phyloP scores from a whole-genome alignment of 306 rosid species.

The Cicer yamashitae region DNA sequence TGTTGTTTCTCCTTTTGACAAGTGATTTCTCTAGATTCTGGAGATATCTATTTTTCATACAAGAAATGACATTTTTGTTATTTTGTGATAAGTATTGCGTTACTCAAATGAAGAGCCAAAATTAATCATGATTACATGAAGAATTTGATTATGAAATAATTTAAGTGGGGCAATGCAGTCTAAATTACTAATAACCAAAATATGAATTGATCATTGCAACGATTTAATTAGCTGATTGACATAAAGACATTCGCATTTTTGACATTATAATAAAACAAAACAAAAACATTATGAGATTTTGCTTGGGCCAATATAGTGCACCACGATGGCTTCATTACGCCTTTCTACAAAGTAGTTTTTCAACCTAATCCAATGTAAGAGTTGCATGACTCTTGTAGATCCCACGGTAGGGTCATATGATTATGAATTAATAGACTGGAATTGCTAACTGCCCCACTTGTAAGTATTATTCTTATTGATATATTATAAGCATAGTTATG shows the following conservation, averaged over 20 bases:
- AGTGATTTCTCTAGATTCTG: constrained; percentile 19
- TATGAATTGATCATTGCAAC: constrained; percentile 18
- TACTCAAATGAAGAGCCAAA: constrained; percentile 23
- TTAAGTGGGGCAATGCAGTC: constrained; percentile 36
- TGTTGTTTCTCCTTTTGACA: constrained; percentile 36
- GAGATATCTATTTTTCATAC: neutral
- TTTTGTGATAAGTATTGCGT: constrained; percentile 35
- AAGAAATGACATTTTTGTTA: constrained; percentile 24
- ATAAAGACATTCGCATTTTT: neutral
- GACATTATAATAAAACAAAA: neutral
- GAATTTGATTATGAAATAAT: constrained; percentile 15
- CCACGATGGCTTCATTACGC: constrained; percentile 8
- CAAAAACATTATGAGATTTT: constrained; percentile 32
- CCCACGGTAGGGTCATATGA: too few relatives aligned
- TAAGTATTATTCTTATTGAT: too few relatives aligned
- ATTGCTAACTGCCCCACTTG: too few relatives aligned
- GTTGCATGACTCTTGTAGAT: neutral
- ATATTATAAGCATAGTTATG: too few relatives aligned
- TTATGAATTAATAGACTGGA: too few relatives aligned
- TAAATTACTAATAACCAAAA: neutral
- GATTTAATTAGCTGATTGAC: constrained; percentile 22
- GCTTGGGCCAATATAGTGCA: constrained; percentile 41
- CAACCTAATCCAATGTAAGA: constrained; percentile 16
- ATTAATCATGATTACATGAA: constrained; percentile 46
- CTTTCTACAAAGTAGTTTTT: neutral